Percentiles rank a stretch among this genome's conserved stretches.
Conservation (phyloP, 2,329 filamentous ascomycete species). For the Colletotrichum neosansevieriae region DNA sequence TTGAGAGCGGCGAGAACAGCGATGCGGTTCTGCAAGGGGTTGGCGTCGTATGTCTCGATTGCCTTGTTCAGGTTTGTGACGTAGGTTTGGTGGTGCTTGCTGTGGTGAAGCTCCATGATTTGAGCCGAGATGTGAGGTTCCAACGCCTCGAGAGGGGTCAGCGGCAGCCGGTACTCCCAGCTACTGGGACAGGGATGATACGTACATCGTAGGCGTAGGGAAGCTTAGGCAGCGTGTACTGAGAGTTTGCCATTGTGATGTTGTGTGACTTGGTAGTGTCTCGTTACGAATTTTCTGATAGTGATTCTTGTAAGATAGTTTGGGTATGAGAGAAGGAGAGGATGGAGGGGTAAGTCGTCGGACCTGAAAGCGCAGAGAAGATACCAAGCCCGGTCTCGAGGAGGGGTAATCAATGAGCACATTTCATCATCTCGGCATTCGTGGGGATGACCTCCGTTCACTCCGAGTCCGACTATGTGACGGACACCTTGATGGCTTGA, state of each 20-base stretch:
- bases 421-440: constrained; percentile 31
- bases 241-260: constrained; percentile 51
- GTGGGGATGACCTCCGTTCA: constrained; percentile 8
- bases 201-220: constrained; percentile 79
- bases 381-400: not conserved
- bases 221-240: constrained; percentile 72
- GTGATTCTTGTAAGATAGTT: not conserved
- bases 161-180: not conserved
- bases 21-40: constrained; percentile 64
- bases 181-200: constrained; percentile 22
- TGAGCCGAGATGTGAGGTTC: constrained; percentile 80
- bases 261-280: not conserved
- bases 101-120: constrained; percentile 86
- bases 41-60: constrained; percentile 66
- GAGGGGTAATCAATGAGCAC: constrained; percentile 36
- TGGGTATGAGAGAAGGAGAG: not conserved
- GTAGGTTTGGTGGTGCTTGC: constrained; percentile 84
- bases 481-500: constrained; percentile 35
- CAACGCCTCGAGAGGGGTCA: constrained; percentile 63
- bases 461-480: constrained; percentile 30
- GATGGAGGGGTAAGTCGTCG: constrained; percentile 10
- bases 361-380: constrained; percentile 7
- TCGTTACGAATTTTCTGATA: constrained; percentile 1
- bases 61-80: constrained; percentile 80
- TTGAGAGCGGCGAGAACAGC: constrained; percentile 78